These are phyloP conservation scores for Diaporthe sp. DNA, from an alignment of 2,329 filamentous ascomycete genomes.

Conservation along the genomic window DNA sequence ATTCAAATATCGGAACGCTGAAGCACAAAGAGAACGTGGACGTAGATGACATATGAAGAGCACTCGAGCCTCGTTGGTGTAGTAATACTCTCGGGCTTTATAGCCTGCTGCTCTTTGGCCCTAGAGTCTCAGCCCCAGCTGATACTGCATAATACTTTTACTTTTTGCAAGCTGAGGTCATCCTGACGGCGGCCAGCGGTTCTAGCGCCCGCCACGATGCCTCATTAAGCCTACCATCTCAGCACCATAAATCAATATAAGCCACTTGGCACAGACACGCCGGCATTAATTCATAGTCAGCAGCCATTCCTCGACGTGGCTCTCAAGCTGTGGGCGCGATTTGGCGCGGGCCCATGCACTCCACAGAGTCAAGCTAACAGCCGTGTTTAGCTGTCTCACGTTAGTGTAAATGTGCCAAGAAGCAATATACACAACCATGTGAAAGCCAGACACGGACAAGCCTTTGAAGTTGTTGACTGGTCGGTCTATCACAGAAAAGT, in stretches of 20 bases:
- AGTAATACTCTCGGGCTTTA: not conserved
- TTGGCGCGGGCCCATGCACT: not conserved
- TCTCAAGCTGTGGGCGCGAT: not conserved
- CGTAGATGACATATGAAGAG: not conserved
- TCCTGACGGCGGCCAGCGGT: not conserved
- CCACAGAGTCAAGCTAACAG: not conserved
- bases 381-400: not conserved
- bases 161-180: slow-evolving; percentile 19
- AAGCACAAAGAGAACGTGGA: not conserved
- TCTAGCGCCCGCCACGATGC: slow-evolving; percentile 19
- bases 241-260: slow-evolving; percentile 21
- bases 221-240: not conserved
- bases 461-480: too few relatives aligned
- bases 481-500: not conserved
- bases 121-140: not conserved
- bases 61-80: too few relatives aligned
- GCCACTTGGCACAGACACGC: not conserved
- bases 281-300: not conserved
- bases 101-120: not conserved
- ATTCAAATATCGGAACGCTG: not conserved
- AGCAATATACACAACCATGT: not conserved
- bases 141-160: not conserved
- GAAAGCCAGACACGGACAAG: too few relatives aligned
- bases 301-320: not conserved
- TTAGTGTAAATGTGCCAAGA: not conserved